Base-by-base conservation (phyloP, 208 protist species). In the Trypanosoma theileri region DNA sequence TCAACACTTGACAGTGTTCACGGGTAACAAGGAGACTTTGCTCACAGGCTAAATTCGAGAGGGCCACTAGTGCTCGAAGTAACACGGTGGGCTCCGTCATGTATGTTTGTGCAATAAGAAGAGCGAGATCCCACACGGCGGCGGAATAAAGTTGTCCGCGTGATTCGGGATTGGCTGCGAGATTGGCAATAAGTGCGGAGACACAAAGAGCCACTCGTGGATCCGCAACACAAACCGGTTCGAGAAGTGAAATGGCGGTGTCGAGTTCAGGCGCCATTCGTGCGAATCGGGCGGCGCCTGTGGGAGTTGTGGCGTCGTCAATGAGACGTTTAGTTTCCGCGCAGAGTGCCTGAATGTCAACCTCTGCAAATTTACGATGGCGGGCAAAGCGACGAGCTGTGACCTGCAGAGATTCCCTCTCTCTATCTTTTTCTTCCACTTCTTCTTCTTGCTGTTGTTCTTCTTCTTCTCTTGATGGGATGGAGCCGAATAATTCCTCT, bases 121-220 rank as follows among this genome's bases (percentile, higher is more conserved):
- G 0, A 0, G 66, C 48, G 22, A 64, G 60, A 11, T 40, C 9
- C 73, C 63, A 77, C 0, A 80, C 59, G 8, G 59, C 24, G 3
- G 51, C 22, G n/a, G 53, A 60, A 13, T 68, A 58, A 26, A 75
- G 55, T 17, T 71, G 68, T 17, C 55, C 1, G 13, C 44, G 19
- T 50, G 41, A 62, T 16, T 68, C 71, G 3, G 69, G 56, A 12
- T 58, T 41, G 1, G 53, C 58, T 8, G 73, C 65, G 26, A 82
- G 52, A 51, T 83, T 85, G 12, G 67, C 71, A 21, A 75, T 35
- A 14, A 88, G 42, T 0, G 77, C 60, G 52, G 45, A 54, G 22
- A 75, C 66, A 61, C 81, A 75, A 13, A 82, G 17, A 0, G 82
- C 70, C 26, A 45, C 19, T 21, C 59, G 26, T 8, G 66, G 44